Conservation (phyloP, 768 basidiomycete genomes). For the Xerocomellus amylosporus region DNA sequence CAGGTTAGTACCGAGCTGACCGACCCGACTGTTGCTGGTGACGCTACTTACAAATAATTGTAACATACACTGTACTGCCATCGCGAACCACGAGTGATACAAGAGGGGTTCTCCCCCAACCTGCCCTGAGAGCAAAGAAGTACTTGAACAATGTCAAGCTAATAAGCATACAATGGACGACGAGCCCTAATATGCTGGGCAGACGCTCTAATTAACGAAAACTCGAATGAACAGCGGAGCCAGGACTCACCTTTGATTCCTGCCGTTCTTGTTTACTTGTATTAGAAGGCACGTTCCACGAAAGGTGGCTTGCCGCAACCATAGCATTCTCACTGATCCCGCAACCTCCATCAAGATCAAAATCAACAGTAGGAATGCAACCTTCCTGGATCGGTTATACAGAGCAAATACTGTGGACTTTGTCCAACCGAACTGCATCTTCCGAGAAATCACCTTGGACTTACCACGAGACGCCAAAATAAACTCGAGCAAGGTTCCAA, state of each 20-base stretch:
- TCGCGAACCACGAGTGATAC: constrained; percentile 22
- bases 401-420: constrained; percentile 15
- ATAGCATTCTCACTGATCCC: constrained; percentile 1
- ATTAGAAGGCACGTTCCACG: constrained; percentile 12
- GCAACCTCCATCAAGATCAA: constrained; percentile 6
- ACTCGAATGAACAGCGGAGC: not conserved
- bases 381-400: constrained; percentile 15
- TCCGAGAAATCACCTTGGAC: not conserved
- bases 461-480: constrained; percentile 18
- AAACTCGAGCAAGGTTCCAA: constrained; percentile 14
- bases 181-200: constrained; percentile 12
- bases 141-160: constrained; percentile 22
- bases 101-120: constrained; percentile 18
- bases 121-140: constrained; percentile 9
- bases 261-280: not conserved
- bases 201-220: not conserved
- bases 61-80: constrained; percentile 8
- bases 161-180: constrained; percentile 15
- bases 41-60: constrained; percentile 7
- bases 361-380: constrained; percentile 6
- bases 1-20: not conserved
- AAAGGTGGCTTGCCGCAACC: not conserved
- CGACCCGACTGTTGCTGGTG: not conserved
- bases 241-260: constrained; percentile 10
- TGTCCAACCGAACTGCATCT: not conserved